Percentiles rank a stretch among this genome's conserved stretches.
Evolutionary conservation across 345 rosid genomes (phyloP).

Genomic region (Eucalyptus cladocalyx): DNA sequence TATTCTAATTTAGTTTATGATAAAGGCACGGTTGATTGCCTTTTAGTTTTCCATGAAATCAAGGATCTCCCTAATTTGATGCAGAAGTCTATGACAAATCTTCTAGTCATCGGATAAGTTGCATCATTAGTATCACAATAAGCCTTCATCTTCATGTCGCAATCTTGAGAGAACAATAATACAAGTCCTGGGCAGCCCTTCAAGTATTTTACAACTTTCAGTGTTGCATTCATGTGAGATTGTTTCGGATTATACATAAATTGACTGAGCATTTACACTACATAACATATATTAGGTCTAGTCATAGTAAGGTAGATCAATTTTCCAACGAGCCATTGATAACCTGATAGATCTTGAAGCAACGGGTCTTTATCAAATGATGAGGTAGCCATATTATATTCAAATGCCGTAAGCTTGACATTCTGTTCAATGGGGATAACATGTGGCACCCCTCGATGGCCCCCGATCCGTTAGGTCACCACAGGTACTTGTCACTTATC

Average conservation of each 20-base stretch:
- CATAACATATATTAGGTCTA: not conserved
- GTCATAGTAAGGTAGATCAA: not conserved
- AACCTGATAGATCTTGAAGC: not conserved
- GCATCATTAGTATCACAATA: not conserved
- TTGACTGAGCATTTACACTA: not conserved
- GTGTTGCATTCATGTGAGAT: not conserved
- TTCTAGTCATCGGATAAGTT: not conserved
- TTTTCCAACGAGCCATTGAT: not conserved
- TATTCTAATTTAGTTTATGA: fast-evolving
- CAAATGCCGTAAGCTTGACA: not conserved
- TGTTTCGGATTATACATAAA: not conserved
- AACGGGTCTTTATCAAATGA: not conserved
- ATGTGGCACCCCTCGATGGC: no score
- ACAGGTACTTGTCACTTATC: no score
- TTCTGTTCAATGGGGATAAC: fast-evolving
- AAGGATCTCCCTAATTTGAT: not conserved
- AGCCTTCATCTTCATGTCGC: not conserved
- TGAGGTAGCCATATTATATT: not conserved
- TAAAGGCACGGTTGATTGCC: not conserved
- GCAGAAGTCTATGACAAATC: not conserved
- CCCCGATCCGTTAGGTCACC: no score
- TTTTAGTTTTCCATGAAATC: not conserved
- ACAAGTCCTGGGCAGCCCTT: not conserved
- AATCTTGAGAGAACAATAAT: not conserved
- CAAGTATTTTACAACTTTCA: not conserved